These are phyloP conservation scores for Russula dissimulans DNA, from an alignment of 768 basidiomycete genomes.

Conservation along the genomic window DNA sequence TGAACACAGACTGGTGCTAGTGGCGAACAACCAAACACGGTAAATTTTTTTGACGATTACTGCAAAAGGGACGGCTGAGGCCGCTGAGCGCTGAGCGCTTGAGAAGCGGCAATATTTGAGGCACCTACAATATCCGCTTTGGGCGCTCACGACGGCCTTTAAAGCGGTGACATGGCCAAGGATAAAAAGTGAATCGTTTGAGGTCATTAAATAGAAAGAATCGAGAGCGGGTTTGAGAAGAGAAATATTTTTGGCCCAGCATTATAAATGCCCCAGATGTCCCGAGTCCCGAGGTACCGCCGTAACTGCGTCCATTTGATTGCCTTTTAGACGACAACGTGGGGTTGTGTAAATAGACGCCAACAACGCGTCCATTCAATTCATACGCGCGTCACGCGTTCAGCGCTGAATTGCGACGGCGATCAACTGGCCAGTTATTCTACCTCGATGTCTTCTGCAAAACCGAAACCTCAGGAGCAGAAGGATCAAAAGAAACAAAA, in stretches of 20 bases:
- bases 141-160: constrained; percentile 18
- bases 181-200: background rate
- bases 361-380: constrained; percentile 15
- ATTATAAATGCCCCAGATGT: no score
- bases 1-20: constrained; percentile 28
- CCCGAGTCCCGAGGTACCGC: no score
- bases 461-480: constrained; percentile 8
- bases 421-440: background rate
- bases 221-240: no score
- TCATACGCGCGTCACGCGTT: background rate
- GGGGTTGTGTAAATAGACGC: background rate
- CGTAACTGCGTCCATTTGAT: no score
- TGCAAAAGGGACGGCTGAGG: no score
- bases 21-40: no score
- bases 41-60: no score
- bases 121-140: constrained; percentile 21
- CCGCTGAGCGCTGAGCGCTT: background rate
- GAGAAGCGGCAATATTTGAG: background rate
- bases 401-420: background rate
- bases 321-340: no score
- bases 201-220: background rate
- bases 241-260: no score
- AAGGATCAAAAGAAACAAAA: constrained; percentile 51
- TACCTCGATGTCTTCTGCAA: constrained; percentile 5
- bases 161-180: background rate